Base-by-base conservation (phyloP, 1,284 basidiomycete species). In the Ceratobasidium sp. region DNA sequence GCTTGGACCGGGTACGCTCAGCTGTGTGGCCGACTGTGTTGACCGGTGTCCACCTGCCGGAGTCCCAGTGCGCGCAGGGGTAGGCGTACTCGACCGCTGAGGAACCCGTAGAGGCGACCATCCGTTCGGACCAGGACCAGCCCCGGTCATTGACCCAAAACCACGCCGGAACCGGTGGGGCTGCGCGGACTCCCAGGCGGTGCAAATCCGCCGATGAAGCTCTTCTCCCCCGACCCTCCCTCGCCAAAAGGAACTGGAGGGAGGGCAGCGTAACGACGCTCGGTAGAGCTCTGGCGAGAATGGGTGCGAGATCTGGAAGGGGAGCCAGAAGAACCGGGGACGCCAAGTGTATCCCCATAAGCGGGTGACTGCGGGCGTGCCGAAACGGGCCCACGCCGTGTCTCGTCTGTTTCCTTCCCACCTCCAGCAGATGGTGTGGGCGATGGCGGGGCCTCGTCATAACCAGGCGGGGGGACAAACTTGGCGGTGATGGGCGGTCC, bases 381-480 rank as follows among this genome's bases (percentile, higher is more conserved):
- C 8, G 69, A 71, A 23, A 71, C 69, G 8, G 55, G 38, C n/a
- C 69, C 55, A 23, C 41, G 69, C 33, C 54, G 20, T 8, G 44
- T 23, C 10, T 71, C 69, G 27, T 71, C 69, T 12, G 30, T 20
- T 14, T 71, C 54, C 55, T 71, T 71, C 8, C 69, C 71, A 27
- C 35, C 23, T 81, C 27, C 33, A 23, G 52, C 20, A 3, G 54
- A 67, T 27, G 44, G 67, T 83, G n/a, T 67, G 41, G 74, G 44
- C 10, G 80, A 78, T 14, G 79, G 50, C 6, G 65, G 84, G 80
- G 86, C 81, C 4, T 85, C 83, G 27, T 91, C 89, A 82, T 94
- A 94, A 12, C 85, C 82, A 0, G 93, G 93, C 0, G 93, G 93
- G 0, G 93, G 93, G 0, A 91, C 89, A 79, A 94, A 94, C 0